Percentiles rank a stretch among this genome's conserved stretches.
phyloP scores from a whole-genome alignment of 1,139 yeast species.

The Pneumocystis carinii region DNA sequence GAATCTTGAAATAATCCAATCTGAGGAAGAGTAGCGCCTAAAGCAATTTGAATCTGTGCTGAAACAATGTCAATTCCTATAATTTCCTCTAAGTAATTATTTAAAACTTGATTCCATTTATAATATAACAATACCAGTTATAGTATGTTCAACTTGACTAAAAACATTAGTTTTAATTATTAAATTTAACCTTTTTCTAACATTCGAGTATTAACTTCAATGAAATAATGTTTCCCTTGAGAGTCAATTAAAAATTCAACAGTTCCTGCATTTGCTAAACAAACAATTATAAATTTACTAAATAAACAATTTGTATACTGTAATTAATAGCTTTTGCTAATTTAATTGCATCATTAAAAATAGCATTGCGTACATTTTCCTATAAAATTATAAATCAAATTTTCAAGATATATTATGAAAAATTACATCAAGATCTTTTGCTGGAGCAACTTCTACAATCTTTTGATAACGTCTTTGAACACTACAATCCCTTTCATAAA shows the following conservation, averaged over 20 bases:
- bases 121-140: constrained; percentile 32
- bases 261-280: constrained; percentile 70
- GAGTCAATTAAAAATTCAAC: constrained; percentile 93
- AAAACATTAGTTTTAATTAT: constrained; percentile 1
- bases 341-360: constrained; percentile 83
- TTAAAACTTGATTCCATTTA: too few relatives aligned
- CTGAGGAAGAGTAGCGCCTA: constrained; percentile 88
- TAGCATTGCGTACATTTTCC: constrained; percentile 67
- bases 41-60: constrained; percentile 97
- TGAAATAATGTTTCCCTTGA: constrained; percentile 90
- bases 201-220: constrained; percentile 96
- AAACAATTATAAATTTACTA: neutral
- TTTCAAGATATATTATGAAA: too few relatives aligned
- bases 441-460: constrained; percentile 99
- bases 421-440: constrained; percentile 49
- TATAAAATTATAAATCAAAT: too few relatives aligned
- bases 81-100: constrained; percentile 50
- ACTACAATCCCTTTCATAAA: constrained; percentile 96
- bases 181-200: constrained; percentile 29
- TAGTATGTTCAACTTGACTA: constrained; percentile 72
- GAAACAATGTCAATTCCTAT: constrained; percentile 97
- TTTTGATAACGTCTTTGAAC: constrained; percentile 99
- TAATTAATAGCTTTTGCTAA: constrained; percentile 79
- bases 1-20: constrained; percentile 86
- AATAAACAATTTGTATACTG: constrained; percentile 24